phyloP scores from a whole-genome alignment of 768 basidiomycete genomes.

The Boletus coccyginus region DNA sequence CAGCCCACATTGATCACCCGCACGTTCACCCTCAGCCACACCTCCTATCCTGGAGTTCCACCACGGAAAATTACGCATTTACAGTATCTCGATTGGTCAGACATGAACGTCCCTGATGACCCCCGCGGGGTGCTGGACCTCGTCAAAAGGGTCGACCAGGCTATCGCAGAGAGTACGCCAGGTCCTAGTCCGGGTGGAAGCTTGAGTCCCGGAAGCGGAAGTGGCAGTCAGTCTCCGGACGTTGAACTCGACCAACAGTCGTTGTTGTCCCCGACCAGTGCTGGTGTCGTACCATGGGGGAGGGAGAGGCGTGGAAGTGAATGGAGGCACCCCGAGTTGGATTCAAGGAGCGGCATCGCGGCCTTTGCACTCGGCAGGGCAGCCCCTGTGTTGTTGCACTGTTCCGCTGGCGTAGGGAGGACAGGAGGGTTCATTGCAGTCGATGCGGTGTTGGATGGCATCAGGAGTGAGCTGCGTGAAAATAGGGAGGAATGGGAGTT shows the following conservation, averaged over 20 bases:
- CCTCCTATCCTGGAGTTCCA: slow-evolving; percentile 53
- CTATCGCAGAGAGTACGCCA: slow-evolving; percentile 27
- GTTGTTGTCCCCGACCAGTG: slow-evolving; percentile 19
- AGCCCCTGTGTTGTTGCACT: slow-evolving; percentile 76
- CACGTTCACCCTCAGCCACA: slow-evolving; percentile 67
- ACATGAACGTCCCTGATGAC: slow-evolving; percentile 91
- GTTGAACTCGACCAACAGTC: not conserved
- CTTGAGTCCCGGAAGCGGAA: slow-evolving; percentile 19
- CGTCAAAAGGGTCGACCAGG: slow-evolving; percentile 60
- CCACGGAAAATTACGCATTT: slow-evolving; percentile 77
- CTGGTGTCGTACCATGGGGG: not conserved
- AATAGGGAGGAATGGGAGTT: slow-evolving; percentile 23
- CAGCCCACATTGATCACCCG: slow-evolving; percentile 46
- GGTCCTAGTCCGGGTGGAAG: slow-evolving; percentile 29
- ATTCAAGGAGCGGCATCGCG: slow-evolving; percentile 54
- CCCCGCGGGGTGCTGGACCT: slow-evolving; percentile 72
- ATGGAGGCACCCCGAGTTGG: slow-evolving; percentile 42
- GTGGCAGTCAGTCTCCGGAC: slow-evolving; percentile 19
- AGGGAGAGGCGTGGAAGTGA: slow-evolving; percentile 14
- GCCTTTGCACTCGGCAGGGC: slow-evolving; percentile 44
- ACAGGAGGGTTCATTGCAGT: slow-evolving; percentile 93
- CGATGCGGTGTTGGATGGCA: slow-evolving; percentile 78
- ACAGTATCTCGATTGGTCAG: slow-evolving; percentile 95
- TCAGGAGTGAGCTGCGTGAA: slow-evolving; percentile 55
- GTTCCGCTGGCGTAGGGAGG: slow-evolving; percentile 92